Conservation (phyloP, 805 yeast genomes). For the Metschnikowia chrysomelidarum region DNA sequence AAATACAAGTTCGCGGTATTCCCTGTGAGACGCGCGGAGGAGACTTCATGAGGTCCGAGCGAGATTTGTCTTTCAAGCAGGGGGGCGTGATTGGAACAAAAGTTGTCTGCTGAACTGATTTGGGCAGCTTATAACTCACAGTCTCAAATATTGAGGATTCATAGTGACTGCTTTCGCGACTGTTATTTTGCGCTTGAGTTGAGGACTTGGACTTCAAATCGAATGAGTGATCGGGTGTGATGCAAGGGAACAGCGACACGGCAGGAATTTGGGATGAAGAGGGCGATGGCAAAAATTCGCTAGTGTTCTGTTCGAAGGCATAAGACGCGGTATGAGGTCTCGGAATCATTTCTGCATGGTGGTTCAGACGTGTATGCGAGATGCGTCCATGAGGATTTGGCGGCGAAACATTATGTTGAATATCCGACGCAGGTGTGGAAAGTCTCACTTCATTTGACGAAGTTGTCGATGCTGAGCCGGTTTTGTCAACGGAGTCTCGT, state of each 20-base stretch:
- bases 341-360: slow-evolving; percentile 3
- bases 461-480: not conserved
- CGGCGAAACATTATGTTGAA: not conserved
- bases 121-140: not conserved
- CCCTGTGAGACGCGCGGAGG: slow-evolving; percentile 28
- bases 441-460: slow-evolving; percentile 4
- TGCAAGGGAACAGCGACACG: slow-evolving; percentile 3
- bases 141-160: not conserved
- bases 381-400: not conserved
- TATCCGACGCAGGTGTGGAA: slow-evolving; percentile 1
- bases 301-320: no score
- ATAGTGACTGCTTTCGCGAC: not conserved
- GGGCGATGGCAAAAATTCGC: no score
- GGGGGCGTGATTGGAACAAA: slow-evolving; percentile 45
- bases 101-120: slow-evolving; percentile 9
- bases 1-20: slow-evolving; percentile 65
- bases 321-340: slow-evolving; percentile 1
- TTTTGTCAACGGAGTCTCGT: not conserved
- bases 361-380: no score
- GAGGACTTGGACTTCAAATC: not conserved
- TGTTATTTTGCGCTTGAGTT: not conserved
- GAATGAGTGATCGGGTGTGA: not conserved
- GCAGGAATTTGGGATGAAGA: not conserved
- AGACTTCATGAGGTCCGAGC: slow-evolving; percentile 32
- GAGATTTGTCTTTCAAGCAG: slow-evolving; percentile 29